phyloP scores from a whole-genome alignment of 768 basidiomycete species.

The Leccinum fibrillosum region DNA sequence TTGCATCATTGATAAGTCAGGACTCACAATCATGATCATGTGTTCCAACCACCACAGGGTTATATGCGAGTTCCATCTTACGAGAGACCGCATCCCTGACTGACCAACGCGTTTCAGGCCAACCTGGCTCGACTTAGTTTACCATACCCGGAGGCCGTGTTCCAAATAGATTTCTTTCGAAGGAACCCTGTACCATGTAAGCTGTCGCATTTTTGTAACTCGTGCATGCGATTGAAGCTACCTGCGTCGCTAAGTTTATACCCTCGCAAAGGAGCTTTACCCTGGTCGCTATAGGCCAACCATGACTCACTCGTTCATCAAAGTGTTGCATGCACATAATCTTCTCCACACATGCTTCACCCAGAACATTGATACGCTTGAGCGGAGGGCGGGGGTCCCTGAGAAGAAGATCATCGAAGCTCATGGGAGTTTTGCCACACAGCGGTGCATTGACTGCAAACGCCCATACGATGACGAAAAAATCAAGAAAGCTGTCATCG shows the following conservation, averaged over 20 bases:
- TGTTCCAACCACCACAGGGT: conserved; percentile 5
- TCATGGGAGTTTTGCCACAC: conserved; percentile 90
- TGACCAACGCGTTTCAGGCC: conserved; percentile 41
- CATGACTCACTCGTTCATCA: conserved; percentile 84
- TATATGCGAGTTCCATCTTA: conserved; percentile 27
- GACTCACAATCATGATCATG: not conserved
- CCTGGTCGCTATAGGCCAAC: conserved; percentile 91
- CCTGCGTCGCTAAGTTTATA: conserved; percentile 59
- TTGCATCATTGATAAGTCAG: not conserved
- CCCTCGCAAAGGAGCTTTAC: conserved; percentile 88
- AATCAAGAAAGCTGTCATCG: conserved; percentile 62
- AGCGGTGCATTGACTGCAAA: conserved; percentile 78
- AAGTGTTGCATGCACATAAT: conserved; percentile 65
- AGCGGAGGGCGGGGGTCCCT: conserved; percentile 78
- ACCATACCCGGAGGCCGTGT: conserved; percentile 95
- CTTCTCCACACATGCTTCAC: conserved; percentile 80
- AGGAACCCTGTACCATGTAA: conserved; percentile 76
- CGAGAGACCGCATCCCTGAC: not conserved
- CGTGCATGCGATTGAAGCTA: not conserved
- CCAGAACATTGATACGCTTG: conserved; percentile 92
- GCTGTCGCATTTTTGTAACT: conserved; percentile 18
- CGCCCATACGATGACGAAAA: conserved; percentile 55
- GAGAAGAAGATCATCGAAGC: conserved; percentile 82
- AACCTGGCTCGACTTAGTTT: conserved; percentile 74
- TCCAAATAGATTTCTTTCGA: conserved; percentile 86